These are phyloP conservation scores for Polychaeton citri DNA, from an alignment of 2,329 filamentous ascomycete species.

Conservation along the genomic window DNA sequence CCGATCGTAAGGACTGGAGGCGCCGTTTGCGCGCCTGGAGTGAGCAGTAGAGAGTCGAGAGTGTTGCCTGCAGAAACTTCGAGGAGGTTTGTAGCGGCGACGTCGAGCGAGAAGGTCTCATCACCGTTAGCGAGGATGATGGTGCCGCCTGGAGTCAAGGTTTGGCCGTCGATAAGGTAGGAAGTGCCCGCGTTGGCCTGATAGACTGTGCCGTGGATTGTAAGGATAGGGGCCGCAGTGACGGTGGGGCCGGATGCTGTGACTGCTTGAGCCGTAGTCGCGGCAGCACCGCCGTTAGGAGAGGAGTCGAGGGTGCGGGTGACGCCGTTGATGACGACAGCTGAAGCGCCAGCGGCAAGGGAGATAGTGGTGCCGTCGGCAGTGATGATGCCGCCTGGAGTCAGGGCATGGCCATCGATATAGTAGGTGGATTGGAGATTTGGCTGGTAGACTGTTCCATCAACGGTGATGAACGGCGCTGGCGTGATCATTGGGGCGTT, in stretches of 20 bases:
- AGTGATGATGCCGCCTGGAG: slow-evolving; percentile 12
- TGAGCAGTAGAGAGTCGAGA: slow-evolving; percentile 22
- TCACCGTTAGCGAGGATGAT: slow-evolving; percentile 13
- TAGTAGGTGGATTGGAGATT: slow-evolving; percentile 22
- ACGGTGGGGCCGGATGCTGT: slow-evolving; percentile 8
- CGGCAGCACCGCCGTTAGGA: too few relatives aligned
- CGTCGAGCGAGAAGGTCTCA: slow-evolving; percentile 20
- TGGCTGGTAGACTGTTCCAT: slow-evolving; percentile 15
- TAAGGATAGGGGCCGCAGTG: slow-evolving; percentile 18
- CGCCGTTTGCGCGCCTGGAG: slow-evolving; percentile 20
- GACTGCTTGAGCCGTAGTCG: slow-evolving; percentile 1
- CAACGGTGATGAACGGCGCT: slow-evolving; percentile 18
- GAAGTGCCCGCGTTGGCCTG: slow-evolving; percentile 13
- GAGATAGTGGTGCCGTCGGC: slow-evolving; percentile 13
- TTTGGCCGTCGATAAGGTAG: slow-evolving; percentile 16
- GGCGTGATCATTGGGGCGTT: slow-evolving; percentile 18
- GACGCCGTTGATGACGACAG: slow-evolving; percentile 15
- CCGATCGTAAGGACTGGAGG: slow-evolving; percentile 20
- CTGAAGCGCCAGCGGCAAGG: slow-evolving; percentile 8
- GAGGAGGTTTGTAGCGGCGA: slow-evolving; percentile 19
- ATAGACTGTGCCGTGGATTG: slow-evolving; percentile 15
- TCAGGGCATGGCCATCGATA: slow-evolving; percentile 11
- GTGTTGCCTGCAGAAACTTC: slow-evolving; percentile 10
- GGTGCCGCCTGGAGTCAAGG: slow-evolving; percentile 13
- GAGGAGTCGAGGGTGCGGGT: slow-evolving; percentile 5